Evolutionary conservation across 140 eudicot genomes (phyloP).

Genomic region (Oenanthe javanica): DNA sequence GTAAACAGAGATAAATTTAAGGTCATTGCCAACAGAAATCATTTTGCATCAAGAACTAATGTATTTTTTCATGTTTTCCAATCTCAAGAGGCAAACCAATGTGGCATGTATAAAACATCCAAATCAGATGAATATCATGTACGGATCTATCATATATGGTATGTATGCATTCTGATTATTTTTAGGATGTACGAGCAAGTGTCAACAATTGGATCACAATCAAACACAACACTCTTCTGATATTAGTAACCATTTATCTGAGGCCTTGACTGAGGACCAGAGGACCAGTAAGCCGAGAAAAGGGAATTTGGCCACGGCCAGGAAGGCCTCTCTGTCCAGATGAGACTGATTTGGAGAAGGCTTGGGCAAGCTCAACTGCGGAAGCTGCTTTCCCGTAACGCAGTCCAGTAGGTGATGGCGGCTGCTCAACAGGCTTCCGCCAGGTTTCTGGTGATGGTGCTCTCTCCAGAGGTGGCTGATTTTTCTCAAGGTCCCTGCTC

Average conservation of each 20-base stretch:
- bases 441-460: slow-evolving; percentile 95
- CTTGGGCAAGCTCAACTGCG: slow-evolving; percentile 90
- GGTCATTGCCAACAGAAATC: not conserved
- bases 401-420: slow-evolving; percentile 31
- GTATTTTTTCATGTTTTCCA: not conserved
- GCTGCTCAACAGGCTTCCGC: slow-evolving; percentile 78
- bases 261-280: slow-evolving; percentile 53
- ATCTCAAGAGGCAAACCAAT: not conserved
- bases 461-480: slow-evolving; percentile 47
- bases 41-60: not conserved
- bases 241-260: slow-evolving; percentile 81
- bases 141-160: not conserved
- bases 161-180: not conserved
- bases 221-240: not conserved
- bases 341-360: slow-evolving; percentile 73
- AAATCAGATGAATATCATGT: not conserved
- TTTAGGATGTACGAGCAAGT: not conserved
- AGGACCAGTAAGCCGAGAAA: slow-evolving; percentile 68
- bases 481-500: slow-evolving; percentile 55
- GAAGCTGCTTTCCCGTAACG: slow-evolving; percentile 82
- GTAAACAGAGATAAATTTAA: not conserved
- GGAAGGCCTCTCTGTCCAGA: slow-evolving; percentile 61
- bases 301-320: slow-evolving; percentile 57
- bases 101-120: not conserved
- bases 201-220: not conserved